phyloP scores from a whole-genome alignment of 179 eudicot species.

The Silene coronaria region DNA sequence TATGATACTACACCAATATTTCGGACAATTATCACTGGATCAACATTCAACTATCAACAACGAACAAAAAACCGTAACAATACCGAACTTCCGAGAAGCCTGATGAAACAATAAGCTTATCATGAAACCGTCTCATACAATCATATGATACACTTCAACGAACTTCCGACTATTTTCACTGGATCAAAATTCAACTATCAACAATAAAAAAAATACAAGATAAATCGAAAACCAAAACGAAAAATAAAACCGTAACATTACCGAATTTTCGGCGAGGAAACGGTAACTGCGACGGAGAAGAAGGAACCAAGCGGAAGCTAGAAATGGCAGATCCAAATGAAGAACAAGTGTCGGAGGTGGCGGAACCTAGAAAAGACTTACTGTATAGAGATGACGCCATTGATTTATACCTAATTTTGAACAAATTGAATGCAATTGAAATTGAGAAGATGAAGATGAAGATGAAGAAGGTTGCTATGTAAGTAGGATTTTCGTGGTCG shows the following conservation, averaged over 20 bases:
- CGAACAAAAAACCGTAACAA: not conserved
- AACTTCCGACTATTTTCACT: no score
- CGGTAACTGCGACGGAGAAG: constrained; percentile 24
- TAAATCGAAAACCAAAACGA: no score
- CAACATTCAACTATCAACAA: not conserved
- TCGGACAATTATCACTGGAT: not conserved
- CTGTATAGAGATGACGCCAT: constrained; percentile 32
- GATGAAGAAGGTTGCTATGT: not conserved
- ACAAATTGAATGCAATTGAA: not conserved
- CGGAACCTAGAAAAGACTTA: constrained; percentile 21
- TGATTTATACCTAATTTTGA: not conserved
- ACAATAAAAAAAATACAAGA: no score
- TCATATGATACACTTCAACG: no score
- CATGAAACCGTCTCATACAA: no score
- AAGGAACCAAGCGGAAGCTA: constrained; percentile 17
- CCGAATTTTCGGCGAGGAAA: constrained; percentile 27
- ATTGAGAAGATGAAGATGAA: not conserved
- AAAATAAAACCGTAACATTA: not conserved
- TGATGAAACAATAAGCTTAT: no score
- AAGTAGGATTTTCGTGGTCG: not conserved
- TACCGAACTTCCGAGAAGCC: constrained; percentile 26
- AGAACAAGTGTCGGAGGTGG: constrained; percentile 16
- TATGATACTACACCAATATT: no score
- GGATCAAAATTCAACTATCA: not conserved
- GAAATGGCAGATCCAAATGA: constrained; percentile 23